These are phyloP conservation scores for Danielia reshetovae DNA, from an alignment of 805 yeast species.

Conservation along the genomic window DNA sequence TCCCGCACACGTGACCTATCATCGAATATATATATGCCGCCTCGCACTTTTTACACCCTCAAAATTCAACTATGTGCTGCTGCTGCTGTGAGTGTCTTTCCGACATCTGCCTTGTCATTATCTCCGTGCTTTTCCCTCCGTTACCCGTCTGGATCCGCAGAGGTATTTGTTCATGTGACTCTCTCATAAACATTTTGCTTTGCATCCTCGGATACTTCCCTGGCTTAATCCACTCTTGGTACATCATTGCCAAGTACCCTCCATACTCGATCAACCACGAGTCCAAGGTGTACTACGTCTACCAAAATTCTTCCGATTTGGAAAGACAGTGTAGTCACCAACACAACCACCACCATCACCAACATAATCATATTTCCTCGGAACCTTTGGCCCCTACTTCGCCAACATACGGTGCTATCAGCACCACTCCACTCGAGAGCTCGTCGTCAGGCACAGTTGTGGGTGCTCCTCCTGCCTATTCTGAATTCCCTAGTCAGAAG, in stretches of 20 bases:
- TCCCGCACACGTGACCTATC: neutral
- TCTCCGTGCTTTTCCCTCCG: constrained; percentile 70
- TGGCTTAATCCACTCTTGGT: constrained; percentile 49
- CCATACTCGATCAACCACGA: constrained; percentile 27
- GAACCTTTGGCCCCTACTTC: constrained; percentile 6
- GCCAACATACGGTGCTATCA: constrained; percentile 27
- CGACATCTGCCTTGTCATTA: constrained; percentile 55
- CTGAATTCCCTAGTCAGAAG: constrained; percentile 19
- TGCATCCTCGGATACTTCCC: constrained; percentile 48
- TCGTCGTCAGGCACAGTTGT: neutral
- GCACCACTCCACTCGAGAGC: constrained; percentile 12
- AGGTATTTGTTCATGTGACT: constrained; percentile 57
- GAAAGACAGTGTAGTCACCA: constrained; percentile 23
- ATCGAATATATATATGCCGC: neutral
- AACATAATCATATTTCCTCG: constrained; percentile 14
- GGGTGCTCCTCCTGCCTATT: constrained; percentile 29
- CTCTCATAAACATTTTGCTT: constrained; percentile 39
- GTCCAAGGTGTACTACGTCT: constrained; percentile 31
- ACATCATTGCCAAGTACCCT: constrained; percentile 45
- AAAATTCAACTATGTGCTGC: constrained; percentile 4
- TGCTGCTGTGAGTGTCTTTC: constrained; percentile 29
- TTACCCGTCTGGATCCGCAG: constrained; percentile 64
- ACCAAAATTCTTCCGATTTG: constrained; percentile 27
- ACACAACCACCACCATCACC: constrained; percentile 22
- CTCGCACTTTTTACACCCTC: neutral